Evolutionary conservation across 169 alveolate species (phyloP), one percentile per base, ranked within the genome.

Genomic region (Plasmodium malariae): DNA sequence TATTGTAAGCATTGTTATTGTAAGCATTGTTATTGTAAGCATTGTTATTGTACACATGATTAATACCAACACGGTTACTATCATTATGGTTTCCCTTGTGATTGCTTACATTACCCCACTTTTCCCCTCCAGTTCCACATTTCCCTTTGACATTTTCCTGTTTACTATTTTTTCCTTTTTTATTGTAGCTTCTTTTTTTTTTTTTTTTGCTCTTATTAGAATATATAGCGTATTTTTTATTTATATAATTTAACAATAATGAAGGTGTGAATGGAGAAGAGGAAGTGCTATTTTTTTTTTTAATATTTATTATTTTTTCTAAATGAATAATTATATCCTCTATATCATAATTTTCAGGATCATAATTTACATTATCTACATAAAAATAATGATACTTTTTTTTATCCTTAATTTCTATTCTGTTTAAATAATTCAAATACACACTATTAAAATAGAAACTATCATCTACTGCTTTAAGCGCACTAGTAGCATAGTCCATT

Each of bases 341-440:
- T 36, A 78, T 55, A 24, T 78, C 89, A 37, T 78, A 78, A 17
- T 69, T 68, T 28, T 24, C 43, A 11, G 36, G 43, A 43, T 78
- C 89, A 63, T 78, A 78, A 6, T 37, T 67, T 1, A 78, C 51
- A 45, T 45, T 63, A 68, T 78, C 43, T 1, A 78, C 67, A 19
- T 78, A 62, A 49, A 62, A 78, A 78, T 78, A 78, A 55, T 78
- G 30, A 68, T 78, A 78, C 30, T 32, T 78, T 26, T 60, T 63
- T 36, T 63, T 60, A 14, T 78, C 89, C 34, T 37, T 48, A 1
- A 36, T n/a, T n/a, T 62, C 45, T 45, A 3, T 14, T 63, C 48
- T 78, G 26, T 9, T 1, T 26, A 78, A 28, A 36, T 51, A 51
- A 54, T 68, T 78, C 37, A 63, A 60, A 28, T 26, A 26, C 17